phyloP scores from a whole-genome alignment of 1,139 yeast genomes.

The Debaryomycetaceae sp. region DNA sequence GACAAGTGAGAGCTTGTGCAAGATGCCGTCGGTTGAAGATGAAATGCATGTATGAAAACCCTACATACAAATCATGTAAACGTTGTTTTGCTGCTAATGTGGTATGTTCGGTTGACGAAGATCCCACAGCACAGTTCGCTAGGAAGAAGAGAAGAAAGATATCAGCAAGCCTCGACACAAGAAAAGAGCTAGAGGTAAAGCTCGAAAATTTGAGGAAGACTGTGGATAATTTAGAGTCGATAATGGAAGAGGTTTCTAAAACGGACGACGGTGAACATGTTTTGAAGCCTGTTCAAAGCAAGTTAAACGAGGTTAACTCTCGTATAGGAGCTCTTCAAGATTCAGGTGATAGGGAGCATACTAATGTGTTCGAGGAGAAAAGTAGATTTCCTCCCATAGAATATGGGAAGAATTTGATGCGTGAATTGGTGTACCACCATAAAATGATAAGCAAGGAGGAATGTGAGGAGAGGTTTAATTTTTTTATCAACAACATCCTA shows the following conservation, averaged over 20 bases:
- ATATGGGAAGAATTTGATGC: slow-evolving; percentile 28
- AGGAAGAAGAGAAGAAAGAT: slow-evolving; percentile 16
- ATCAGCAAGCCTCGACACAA: not conserved
- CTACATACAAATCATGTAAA: slow-evolving; percentile 39
- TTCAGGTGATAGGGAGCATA: not conserved
- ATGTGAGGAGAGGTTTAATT: slow-evolving; percentile 29
- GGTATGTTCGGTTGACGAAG: slow-evolving; percentile 45
- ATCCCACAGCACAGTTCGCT: slow-evolving; percentile 40
- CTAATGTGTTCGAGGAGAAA: not conserved
- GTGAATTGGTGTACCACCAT: slow-evolving; percentile 30
- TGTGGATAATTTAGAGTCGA: not conserved
- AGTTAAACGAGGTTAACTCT: slow-evolving; percentile 7
- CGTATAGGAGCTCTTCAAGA: slow-evolving; percentile 1
- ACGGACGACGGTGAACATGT: not conserved
- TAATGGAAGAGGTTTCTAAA: not conserved
- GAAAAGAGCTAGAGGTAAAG: not conserved
- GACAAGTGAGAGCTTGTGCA: slow-evolving; percentile 53
- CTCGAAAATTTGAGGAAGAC: not conserved
- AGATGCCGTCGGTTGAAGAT: slow-evolving; percentile 54
- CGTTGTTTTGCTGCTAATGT: slow-evolving; percentile 45
- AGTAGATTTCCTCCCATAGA: not conserved
- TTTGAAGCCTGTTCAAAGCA: not conserved
- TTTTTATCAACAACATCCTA: slow-evolving; percentile 36
- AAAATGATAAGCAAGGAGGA: slow-evolving; percentile 20
- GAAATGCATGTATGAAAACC: slow-evolving; percentile 52